Percentiles rank a stretch among this genome's conserved stretches.
phyloP scores from a whole-genome alignment of 2,329 filamentous ascomycete genomes.

The Neurospora sp. region DNA sequence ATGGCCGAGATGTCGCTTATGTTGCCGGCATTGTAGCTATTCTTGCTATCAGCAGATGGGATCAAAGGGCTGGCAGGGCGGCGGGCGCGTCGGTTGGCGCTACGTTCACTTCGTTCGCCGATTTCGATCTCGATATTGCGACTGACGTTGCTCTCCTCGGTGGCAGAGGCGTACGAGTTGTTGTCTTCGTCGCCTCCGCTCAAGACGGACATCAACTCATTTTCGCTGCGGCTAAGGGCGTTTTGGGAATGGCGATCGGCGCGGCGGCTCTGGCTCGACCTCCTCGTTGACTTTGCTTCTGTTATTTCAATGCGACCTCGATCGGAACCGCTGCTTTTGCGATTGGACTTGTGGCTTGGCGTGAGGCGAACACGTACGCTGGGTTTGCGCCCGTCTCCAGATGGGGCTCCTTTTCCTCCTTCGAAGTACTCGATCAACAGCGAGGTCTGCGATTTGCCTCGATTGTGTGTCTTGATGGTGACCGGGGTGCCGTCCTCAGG shows the following conservation, averaged over 20 bases:
- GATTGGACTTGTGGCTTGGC: constrained; percentile 43
- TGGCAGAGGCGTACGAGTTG: constrained; percentile 67
- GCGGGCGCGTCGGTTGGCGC: constrained; percentile 37
- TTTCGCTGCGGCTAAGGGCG: constrained; percentile 48
- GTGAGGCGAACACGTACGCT: constrained; percentile 75
- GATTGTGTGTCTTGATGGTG: constrained; percentile 72
- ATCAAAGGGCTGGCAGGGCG: constrained; percentile 60
- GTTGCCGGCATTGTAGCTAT: constrained; percentile 53
- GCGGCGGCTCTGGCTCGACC: constrained; percentile 45
- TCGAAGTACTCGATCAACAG: constrained; percentile 94
- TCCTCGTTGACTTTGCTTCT: constrained; percentile 61
- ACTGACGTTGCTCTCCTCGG: constrained; percentile 69
- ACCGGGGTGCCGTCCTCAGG: constrained; percentile 85
- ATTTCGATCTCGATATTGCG: constrained; percentile 74
- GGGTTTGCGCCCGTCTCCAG: constrained; percentile 58
- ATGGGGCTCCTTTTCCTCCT: constrained; percentile 51
- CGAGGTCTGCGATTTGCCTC: constrained; percentile 70
- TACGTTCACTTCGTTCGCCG: constrained; percentile 18
- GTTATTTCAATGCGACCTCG: constrained; percentile 76
- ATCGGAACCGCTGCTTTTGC: constrained; percentile 46
- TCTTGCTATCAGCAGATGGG: constrained; percentile 44
- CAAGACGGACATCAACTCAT: constrained; percentile 29
- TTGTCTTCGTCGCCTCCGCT: constrained; percentile 44
- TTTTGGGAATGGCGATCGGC: constrained; percentile 10
- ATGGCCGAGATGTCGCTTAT: constrained; percentile 81